Base-by-base conservation (phyloP, 129 eudicot genomes). In the Lactuca sativa region DNA sequence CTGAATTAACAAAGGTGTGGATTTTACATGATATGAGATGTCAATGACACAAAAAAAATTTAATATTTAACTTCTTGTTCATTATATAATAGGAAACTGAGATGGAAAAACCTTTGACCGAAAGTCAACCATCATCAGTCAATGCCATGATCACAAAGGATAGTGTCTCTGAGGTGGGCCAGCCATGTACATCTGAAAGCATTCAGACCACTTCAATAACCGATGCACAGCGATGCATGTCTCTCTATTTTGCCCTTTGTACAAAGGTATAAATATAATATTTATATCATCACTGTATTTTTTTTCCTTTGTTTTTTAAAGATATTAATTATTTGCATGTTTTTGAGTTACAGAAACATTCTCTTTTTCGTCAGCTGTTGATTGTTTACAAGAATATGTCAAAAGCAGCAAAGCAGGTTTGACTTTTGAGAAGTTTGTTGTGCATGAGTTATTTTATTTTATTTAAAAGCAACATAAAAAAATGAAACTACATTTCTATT, bases 181-280 rank as follows among this genome's bases (percentile, higher is more conserved):
- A 78, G 73, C 71, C 67, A 1, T 49, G 64, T 40, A 57, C 73
- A 57, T 80, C 90, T 72, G 90, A 78, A 75, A 85, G 70, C 82
- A 72, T 66, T 47, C 72, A 87, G 53, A 49, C 82, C 18, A 62
- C 85, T 63, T 78, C 87, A 6, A 40, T 89, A 67, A 78, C 82
- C 25, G 95, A 87, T 68, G 95, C 81, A 62, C 90, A 86, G 65
- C 81, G 96, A 54, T 82, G 91, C 90, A 95, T 90, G 96, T 86
- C 97, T 18, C 80, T 95, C 16, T 95, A 90, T 84, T 95, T 95
- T 64, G 99, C 99, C n/a, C 83, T 95, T 38, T 95, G 99, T 74
- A 95, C 99, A 74, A 95, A 95, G 99, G 99, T 95, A 70, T 48
- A 25, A 25, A 25, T 25, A 25, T 25, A 25, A 25, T 25, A 25